A percentile compares a stretch with the other conserved stretches of the same genome.
These are phyloP conservation scores for Nyssa sinensis DNA, from an alignment of 148 eudicot species.

Conservation along the genomic window DNA sequence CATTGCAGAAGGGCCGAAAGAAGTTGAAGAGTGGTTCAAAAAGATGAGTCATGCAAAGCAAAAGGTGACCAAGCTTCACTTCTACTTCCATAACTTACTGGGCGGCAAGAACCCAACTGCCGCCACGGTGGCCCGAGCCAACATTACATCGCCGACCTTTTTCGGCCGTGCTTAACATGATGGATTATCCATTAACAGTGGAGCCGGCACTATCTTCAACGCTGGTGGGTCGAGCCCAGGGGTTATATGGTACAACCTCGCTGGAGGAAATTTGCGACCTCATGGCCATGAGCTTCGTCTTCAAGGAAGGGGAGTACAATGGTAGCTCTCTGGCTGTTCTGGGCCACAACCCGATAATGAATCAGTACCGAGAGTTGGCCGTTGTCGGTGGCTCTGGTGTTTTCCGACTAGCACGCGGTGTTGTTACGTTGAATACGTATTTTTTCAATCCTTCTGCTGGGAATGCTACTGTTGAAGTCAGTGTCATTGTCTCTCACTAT, in stretches of 20 bases:
- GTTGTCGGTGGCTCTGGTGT: conserved; percentile 53
- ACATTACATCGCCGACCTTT: conserved; percentile 11
- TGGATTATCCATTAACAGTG: conserved; percentile 37
- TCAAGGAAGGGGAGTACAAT: conserved; percentile 34
- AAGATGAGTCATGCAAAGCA: not conserved
- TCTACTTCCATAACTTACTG: conserved; percentile 44
- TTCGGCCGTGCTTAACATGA: conserved; percentile 39
- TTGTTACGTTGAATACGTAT: conserved; percentile 29
- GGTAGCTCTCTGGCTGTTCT: conserved; percentile 41
- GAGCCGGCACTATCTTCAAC: conserved; percentile 36
- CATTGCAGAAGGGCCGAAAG: not conserved
- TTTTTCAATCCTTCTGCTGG: conserved; percentile 22
- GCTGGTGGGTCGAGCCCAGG: conserved; percentile 50
- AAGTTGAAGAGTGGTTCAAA: conserved; percentile 27
- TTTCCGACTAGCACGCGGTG: conserved; percentile 52
- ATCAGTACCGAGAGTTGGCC: conserved; percentile 36
- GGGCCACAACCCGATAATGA: conserved; percentile 24
- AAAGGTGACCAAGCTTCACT: conserved; percentile 28
- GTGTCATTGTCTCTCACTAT: conserved; percentile 35
- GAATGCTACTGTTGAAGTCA: conserved; percentile 39
- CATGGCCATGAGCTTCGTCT: conserved; percentile 27
- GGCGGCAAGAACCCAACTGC: conserved; percentile 28
- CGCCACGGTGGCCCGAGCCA: conserved; percentile 27
- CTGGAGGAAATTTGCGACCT: conserved; percentile 14
- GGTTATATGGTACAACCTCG: conserved; percentile 29